Conservation (phyloP, 2,329 filamentous ascomycete genomes). For the Venturia effusa region DNA sequence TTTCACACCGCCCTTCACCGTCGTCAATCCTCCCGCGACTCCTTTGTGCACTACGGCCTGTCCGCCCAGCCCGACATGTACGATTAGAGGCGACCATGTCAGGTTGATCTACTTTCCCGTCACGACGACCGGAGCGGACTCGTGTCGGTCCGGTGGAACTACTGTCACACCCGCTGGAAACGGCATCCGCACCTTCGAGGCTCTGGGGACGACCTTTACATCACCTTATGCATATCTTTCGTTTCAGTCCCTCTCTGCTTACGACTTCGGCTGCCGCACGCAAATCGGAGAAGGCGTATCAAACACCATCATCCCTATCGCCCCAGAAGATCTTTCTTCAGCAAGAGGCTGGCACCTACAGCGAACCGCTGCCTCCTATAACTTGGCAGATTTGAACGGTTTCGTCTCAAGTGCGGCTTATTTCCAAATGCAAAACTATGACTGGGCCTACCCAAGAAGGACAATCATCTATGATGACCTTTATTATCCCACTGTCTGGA, state of each 20-base stretch:
- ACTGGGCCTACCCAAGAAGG: neutral
- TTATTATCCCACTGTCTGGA: neutral
- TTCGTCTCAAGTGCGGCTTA: constrained; percentile 4
- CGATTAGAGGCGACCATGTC: constrained; percentile 5
- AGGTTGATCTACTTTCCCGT: constrained; percentile 3
- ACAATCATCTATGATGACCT: neutral
- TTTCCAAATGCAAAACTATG: neutral
- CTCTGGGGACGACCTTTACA: neutral
- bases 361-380: neutral
- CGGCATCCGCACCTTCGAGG: neutral
- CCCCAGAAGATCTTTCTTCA: neutral
- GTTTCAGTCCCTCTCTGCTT: constrained; percentile 1
- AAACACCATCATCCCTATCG: neutral
- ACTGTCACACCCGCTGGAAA: neutral
- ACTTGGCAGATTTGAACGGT: constrained; percentile 3
- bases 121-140: constrained; percentile 1
- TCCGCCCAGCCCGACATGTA: neutral
- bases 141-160: neutral
- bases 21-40: neutral
- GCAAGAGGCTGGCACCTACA: constrained; percentile 2
- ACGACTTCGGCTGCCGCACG: constrained; percentile 1
- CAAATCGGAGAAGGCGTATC: constrained; percentile 2
- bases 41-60: neutral
- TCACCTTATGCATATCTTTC: constrained; percentile 3
- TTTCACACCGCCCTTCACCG: neutral